Percentiles rank a stretch among this genome's conserved stretches.
Evolutionary conservation across 2,329 filamentous ascomycete genomes (phyloP).

Genomic region (Aspergillus sp.): DNA sequence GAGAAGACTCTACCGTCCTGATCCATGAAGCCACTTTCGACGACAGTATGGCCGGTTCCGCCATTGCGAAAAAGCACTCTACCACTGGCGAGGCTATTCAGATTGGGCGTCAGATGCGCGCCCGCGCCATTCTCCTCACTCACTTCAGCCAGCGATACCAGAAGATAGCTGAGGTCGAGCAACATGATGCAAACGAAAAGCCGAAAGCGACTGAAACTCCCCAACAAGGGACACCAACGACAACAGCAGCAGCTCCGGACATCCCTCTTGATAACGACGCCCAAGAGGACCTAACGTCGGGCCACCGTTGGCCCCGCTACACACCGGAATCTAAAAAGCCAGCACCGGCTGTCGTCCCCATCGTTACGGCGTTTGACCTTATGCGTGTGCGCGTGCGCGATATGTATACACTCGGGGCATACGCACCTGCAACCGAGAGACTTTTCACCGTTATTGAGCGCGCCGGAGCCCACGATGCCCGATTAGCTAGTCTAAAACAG

Average conservation of each 20-base stretch:
- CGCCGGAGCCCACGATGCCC: conserved; percentile 18
- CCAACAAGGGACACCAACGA: not conserved
- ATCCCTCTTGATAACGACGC: conserved; percentile 14
- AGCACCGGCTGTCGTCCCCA: conserved; percentile 27
- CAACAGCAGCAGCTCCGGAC: not conserved
- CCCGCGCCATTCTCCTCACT: conserved; percentile 77
- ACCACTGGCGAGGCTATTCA: conserved; percentile 83
- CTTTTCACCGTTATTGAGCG: conserved; percentile 49
- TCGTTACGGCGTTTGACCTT: conserved; percentile 62
- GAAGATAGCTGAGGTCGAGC: conserved; percentile 53
- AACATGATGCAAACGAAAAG: not conserved
- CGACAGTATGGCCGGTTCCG: conserved; percentile 76
- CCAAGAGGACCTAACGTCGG: conserved; percentile 6
- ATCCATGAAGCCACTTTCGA: conserved; percentile 97
- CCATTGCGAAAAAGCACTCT: conserved; percentile 82
- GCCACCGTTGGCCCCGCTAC: not conserved
- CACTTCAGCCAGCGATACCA: conserved; percentile 96
- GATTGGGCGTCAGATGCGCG: conserved; percentile 75
- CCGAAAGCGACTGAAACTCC: not conserved
- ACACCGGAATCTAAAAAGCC: not conserved
- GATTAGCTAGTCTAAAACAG: too few relatives aligned
- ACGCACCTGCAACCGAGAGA: conserved; percentile 56
- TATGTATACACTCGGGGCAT: conserved; percentile 57
- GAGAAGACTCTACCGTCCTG: conserved; percentile 73
- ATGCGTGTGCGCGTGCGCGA: conserved; percentile 63